These are phyloP conservation scores for Naganishia kalamii DNA, from an alignment of 768 basidiomycete species.

Conservation along the genomic window DNA sequence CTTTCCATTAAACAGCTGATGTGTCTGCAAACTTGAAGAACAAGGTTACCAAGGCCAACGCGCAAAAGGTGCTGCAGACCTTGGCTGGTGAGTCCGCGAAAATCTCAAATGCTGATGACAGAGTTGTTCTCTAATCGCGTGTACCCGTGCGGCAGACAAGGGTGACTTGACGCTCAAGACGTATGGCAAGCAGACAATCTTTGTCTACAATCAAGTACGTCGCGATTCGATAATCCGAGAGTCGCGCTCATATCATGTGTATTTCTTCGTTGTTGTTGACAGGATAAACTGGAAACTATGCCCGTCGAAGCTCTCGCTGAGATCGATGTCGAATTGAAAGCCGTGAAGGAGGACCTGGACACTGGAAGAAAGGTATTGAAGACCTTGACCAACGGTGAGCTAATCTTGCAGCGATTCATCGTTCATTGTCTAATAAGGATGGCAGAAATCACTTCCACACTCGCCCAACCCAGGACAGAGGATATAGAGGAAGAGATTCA, in stretches of 20 bases:
- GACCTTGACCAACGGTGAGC: constrained; percentile 52
- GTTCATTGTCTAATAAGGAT: no score
- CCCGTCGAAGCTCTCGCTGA: constrained; percentile 57
- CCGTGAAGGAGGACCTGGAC: constrained; percentile 28
- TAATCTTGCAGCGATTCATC: constrained; percentile 3
- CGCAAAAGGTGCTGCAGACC: constrained; percentile 72
- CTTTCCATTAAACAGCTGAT: constrained; percentile 54
- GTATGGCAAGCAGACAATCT: constrained; percentile 82
- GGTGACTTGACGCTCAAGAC: constrained; percentile 72
- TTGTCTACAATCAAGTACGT: constrained; percentile 62
- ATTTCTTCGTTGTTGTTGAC: constrained; percentile 11
- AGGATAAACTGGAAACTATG: constrained; percentile 63
- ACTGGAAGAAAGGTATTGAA: constrained; percentile 55
- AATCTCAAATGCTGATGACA: background rate
- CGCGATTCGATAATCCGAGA: background rate
- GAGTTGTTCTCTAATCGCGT: background rate
- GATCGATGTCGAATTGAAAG: constrained; percentile 51
- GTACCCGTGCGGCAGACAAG: constrained; percentile 53
- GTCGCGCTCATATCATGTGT: background rate
- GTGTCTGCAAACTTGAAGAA: constrained; percentile 86
- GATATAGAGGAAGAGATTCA: constrained; percentile 58
- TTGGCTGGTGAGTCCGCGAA: constrained; percentile 53
- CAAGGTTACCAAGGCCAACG: constrained; percentile 71
- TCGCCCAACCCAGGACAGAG: constrained; percentile 61
- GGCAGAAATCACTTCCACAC: constrained; percentile 60